Evolutionary conservation across 2,329 filamentous ascomycete species (phyloP).

Genomic region (Neopestalotiopsis rosae): DNA sequence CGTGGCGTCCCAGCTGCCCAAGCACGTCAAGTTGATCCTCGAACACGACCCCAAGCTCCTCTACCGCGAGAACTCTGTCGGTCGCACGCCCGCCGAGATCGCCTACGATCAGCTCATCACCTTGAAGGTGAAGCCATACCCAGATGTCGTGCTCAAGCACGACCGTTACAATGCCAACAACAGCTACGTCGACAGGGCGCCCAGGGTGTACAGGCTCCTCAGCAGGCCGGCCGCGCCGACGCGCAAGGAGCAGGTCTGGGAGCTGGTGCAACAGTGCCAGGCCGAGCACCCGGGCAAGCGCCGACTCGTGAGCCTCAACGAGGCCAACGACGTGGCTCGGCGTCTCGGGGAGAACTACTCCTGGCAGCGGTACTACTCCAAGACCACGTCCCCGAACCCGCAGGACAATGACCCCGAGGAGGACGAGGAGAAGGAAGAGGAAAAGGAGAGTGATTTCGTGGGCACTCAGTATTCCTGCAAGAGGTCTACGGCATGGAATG

Average conservation of each 20-base stretch:
- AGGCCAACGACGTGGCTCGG: slow-evolving; percentile 64
- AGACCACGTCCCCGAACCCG: slow-evolving; percentile 10
- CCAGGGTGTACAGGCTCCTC: slow-evolving; percentile 20
- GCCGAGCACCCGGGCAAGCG: slow-evolving; percentile 42
- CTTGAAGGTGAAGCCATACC: slow-evolving; percentile 37
- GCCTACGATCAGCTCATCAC: slow-evolving; percentile 60
- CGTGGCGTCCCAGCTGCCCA: slow-evolving; percentile 44
- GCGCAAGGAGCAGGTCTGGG: slow-evolving; percentile 29
- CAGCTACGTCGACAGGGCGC: slow-evolving; percentile 19
- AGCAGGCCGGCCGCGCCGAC: slow-evolving; percentile 6
- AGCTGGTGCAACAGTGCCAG: slow-evolving; percentile 30
- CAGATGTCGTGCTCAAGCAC: slow-evolving; percentile 6
- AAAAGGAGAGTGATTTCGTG: slow-evolving; percentile 20
- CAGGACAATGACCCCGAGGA: slow-evolving; percentile 12
- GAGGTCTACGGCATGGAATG: slow-evolving; percentile 11
- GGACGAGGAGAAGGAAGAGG: slow-evolving; percentile 17
- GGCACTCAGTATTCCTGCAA: slow-evolving; percentile 10
- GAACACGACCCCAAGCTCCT: slow-evolving; percentile 63
- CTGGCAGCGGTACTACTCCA: slow-evolving; percentile 31
- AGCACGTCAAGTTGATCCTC: slow-evolving; percentile 52
- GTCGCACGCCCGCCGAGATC: slow-evolving; percentile 74
- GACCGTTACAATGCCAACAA: not conserved
- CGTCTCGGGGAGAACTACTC: slow-evolving; percentile 57
- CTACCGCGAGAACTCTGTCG: slow-evolving; percentile 76
- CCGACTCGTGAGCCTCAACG: slow-evolving; percentile 58